These are phyloP conservation scores for Zarea fungicola DNA, from an alignment of 2,329 filamentous ascomycete species.

Conservation along the genomic window DNA sequence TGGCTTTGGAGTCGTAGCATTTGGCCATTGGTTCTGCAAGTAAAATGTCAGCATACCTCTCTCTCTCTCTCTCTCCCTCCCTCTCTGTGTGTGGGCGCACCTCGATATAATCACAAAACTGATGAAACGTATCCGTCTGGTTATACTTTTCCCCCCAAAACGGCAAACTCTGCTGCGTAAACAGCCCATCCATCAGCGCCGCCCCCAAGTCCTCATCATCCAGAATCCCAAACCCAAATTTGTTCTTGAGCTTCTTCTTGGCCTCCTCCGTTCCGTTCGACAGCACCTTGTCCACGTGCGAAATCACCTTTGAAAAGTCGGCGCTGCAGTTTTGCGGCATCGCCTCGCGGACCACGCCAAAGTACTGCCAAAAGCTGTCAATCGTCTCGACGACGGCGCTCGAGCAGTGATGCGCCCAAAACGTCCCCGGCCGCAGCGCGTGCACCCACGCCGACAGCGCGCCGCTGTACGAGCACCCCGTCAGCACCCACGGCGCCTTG, in stretches of 20 bases:
- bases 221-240: slow-evolving; percentile 32
- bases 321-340: slow-evolving; percentile 55
- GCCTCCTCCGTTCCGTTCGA: slow-evolving; percentile 34
- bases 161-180: slow-evolving; percentile 32
- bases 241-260: slow-evolving; percentile 25
- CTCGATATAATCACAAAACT: slow-evolving; percentile 31
- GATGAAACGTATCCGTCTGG: slow-evolving; percentile 22
- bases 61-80: too few relatives aligned
- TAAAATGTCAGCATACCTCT: too few relatives aligned
- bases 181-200: slow-evolving; percentile 24
- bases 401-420: slow-evolving; percentile 70
- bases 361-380: slow-evolving; percentile 63
- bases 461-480: slow-evolving; percentile 76
- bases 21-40: slow-evolving; percentile 6
- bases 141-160: slow-evolving; percentile 29
- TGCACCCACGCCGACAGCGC: slow-evolving; percentile 69
- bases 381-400: slow-evolving; percentile 73
- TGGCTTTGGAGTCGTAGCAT: slow-evolving; percentile 2
- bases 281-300: slow-evolving; percentile 44
- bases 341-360: slow-evolving; percentile 39
- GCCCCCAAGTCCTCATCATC: slow-evolving; percentile 40
- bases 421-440: slow-evolving; percentile 68
- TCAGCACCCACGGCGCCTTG: slow-evolving; percentile 65
- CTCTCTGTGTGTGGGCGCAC: slow-evolving; percentile 13
- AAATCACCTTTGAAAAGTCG: slow-evolving; percentile 49